Evolutionary conservation across 176 grass and related monocot species (phyloP).

Genomic region (Bonia amplexicaulis): DNA sequence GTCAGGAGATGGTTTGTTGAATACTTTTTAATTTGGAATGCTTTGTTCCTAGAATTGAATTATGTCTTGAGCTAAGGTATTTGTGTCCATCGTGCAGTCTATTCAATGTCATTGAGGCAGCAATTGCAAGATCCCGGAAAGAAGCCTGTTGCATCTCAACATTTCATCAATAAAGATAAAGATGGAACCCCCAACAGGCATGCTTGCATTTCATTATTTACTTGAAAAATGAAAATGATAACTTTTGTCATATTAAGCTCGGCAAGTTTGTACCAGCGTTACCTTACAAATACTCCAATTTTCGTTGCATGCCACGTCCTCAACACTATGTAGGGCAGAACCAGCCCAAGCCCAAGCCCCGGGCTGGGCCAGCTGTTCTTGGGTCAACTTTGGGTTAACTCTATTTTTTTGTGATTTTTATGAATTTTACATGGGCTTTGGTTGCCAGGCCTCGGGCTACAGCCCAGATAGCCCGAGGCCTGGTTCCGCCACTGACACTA

Average conservation of each 20-base stretch:
- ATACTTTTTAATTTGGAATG: constrained; percentile 1
- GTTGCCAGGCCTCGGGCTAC: too few relatives aligned
- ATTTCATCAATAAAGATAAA: constrained; percentile 92
- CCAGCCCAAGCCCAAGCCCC: too few relatives aligned
- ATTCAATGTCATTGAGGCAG: constrained; percentile 90
- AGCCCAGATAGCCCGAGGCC: too few relatives aligned
- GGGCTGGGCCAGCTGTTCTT: too few relatives aligned
- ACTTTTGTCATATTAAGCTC: background rate
- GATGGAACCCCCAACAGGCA: constrained; percentile 78
- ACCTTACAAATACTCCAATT: background rate
- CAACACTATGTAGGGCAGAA: too few relatives aligned
- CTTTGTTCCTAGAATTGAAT: constrained; percentile 12
- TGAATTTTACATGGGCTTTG: too few relatives aligned
- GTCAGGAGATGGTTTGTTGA: constrained; percentile 69
- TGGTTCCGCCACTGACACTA: too few relatives aligned
- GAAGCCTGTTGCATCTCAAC: constrained; percentile 72
- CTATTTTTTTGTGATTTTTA: too few relatives aligned
- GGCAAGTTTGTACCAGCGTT: background rate
- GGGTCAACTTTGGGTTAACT: too few relatives aligned
- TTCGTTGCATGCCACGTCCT: background rate
- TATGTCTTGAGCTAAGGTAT: background rate
- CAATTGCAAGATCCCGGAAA: constrained; percentile 92
- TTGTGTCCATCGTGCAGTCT: constrained; percentile 52
- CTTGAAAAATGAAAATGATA: background rate
- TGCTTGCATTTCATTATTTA: constrained; percentile 35